Percentiles rank a stretch among this genome's conserved stretches.
These are phyloP conservation scores for Phoma sp. DNA, from an alignment of 2,329 filamentous ascomycete genomes.

Conservation along the genomic window DNA sequence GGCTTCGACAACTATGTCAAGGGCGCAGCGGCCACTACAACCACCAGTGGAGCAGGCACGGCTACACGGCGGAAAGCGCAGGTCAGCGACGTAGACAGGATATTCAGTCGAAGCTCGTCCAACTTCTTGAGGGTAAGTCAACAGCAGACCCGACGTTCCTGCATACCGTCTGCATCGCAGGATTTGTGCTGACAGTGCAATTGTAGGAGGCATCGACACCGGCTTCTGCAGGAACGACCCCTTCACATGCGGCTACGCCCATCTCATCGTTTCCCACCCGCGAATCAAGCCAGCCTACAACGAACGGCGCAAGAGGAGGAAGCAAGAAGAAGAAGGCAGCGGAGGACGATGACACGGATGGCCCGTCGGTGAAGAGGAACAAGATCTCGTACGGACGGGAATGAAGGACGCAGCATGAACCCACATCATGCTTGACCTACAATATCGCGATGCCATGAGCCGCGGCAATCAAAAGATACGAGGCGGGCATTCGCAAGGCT, in stretches of 20 bases:
- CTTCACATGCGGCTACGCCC: conserved; percentile 57
- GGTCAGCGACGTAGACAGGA: conserved; percentile 72
- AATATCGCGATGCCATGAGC: conserved; percentile 1
- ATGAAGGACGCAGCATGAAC: conserved; percentile 30
- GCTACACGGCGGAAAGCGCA: conserved; percentile 66
- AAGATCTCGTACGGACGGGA: conserved; percentile 60
- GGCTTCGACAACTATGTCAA: conserved; percentile 99
- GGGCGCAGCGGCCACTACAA: conserved; percentile 69
- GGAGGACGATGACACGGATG: conserved; percentile 56
- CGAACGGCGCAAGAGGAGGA: conserved; percentile 45
- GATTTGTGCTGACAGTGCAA: conserved; percentile 21
- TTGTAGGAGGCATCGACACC: conserved; percentile 49
- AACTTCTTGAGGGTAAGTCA: conserved; percentile 47
- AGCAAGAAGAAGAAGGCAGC: conserved; percentile 55
- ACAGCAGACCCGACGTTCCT: not conserved
- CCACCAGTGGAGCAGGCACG: conserved; percentile 48
- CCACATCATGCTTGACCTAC: conserved; percentile 3
- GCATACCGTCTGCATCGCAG: not conserved
- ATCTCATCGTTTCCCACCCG: conserved; percentile 55
- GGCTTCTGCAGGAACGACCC: conserved; percentile 48
- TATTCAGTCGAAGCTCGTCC: conserved; percentile 64
- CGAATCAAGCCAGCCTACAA: conserved; percentile 53
- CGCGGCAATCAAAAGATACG: conserved; percentile 15
- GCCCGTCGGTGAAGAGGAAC: conserved; percentile 54
- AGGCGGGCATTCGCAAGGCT: conserved; percentile 14